Evolutionary conservation across 345 rosid genomes (phyloP).

Genomic region (Aquilaria yunnanensis): DNA sequence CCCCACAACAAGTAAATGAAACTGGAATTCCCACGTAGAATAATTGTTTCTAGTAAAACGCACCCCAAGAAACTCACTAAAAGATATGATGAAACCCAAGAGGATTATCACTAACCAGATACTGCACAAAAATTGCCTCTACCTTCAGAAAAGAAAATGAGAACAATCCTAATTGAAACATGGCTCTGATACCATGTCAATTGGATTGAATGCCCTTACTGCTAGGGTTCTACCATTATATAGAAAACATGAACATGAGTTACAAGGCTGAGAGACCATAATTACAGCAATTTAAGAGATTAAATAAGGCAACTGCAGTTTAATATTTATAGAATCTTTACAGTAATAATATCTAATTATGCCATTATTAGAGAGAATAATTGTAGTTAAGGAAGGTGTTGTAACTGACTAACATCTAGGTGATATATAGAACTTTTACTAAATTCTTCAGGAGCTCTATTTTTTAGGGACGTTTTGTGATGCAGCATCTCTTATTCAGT

Average conservation of each 20-base stretch:
- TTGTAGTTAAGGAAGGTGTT: not conserved
- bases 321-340: too few species aligned
- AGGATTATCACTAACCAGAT: not conserved
- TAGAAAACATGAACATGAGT: too few species aligned
- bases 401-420: not conserved
- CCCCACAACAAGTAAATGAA: not conserved
- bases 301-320: too few species aligned
- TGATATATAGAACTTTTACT: not conserved
- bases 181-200: not conserved
- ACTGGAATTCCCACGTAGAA: slow-evolving; percentile 13
- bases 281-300: not conserved
- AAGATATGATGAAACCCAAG: not conserved
- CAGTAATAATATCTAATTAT: not conserved
- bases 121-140: not conserved
- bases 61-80: not conserved
- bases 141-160: not conserved
- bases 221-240: too few species aligned
- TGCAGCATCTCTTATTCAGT: slow-evolving; percentile 2
- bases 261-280: not conserved
- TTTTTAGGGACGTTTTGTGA: not conserved
- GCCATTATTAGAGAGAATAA: not conserved
- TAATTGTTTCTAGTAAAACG: slow-evolving; percentile 6
- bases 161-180: not conserved
- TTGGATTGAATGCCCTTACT: too few species aligned
- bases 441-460: not conserved